Evolutionary conservation across 2,329 filamentous ascomycete species (phyloP), one percentile per base, ranked within the genome.

Genomic region (Hymenoscyphus infarciens): DNA sequence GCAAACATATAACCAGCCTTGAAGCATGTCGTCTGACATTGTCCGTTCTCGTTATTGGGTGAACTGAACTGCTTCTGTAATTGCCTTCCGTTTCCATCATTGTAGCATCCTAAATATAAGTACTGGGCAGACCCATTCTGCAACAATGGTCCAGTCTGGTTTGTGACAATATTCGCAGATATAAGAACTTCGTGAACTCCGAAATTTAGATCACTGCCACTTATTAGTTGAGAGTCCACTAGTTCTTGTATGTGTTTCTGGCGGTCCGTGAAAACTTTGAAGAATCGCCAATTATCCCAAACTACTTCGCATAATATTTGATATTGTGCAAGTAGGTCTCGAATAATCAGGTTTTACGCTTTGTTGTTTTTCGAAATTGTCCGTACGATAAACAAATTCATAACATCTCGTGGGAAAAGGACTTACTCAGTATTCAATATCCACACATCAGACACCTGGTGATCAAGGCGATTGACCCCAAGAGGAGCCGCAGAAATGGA

Each of bases 51-150:
- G 61, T 75, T 73, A n/a, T 67, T 71, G 2, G 64, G 67, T 13
- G 62, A 69, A 62, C 72, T 74, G 27, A 72, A 71, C 25, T 72
- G 68, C 7, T 65, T 73, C 11, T 64, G 54, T 15, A 78, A 64
- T 29, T 75, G 72, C n/a, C 77, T 73, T 31, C 75, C 75, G 53
- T 66, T 64, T 5, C 71, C 73, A 62, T 78, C 77, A 29, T 71
- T 69, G 65, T 78, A 79, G 59, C 77, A 79, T 19, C 77, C 77
- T 5, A 78, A 68, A 64, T 74, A 77, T 29, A 74, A 69, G 62
- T 74, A 75, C 19, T 70, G 64, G 5, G 70, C 70, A 1, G 66
- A 67, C 6, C 74, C 72, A 60, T 73, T 71, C 19, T 71, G 56
- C 13, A 77, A 69, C 22, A 74, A 63, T 15, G 77, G 77, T 5